Evolutionary conservation across 768 basidiomycete genomes (phyloP), one percentile per base, ranked within the genome.

Genomic region (Clitopilus hobsonii): DNA sequence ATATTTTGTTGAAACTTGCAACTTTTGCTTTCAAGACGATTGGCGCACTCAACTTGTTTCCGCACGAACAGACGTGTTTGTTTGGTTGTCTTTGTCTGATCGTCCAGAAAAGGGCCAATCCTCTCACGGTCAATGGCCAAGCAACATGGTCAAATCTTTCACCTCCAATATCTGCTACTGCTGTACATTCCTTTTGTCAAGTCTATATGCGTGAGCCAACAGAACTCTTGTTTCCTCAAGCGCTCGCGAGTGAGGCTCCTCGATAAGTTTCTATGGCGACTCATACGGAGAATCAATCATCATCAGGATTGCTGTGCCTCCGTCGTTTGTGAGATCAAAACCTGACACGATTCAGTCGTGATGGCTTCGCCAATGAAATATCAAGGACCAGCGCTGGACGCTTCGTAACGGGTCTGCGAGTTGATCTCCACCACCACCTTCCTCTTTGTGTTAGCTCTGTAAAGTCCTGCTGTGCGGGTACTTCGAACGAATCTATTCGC

Each of bases 391-490:
- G 32, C 32, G 41, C 41, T 45, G 14, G 3, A 45, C 22, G 49
- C 49, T 18, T 26, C 49, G 26, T 28, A 16, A 22, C 49, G 49
- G 49, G 49, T 38, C 55, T 51, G 55, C 55, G 63, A 64, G 63
- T 62, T 62, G 63, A 64, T 62, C 63, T 64, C 63, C 41, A 45
- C 41, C 22, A 45, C 49, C 25, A 55, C 58, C 56, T 57, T 51
- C 58, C 36, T 45, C n/a, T 53, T 54, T 54, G 27, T 38, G 25
- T 48, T 53, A n/a, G 55, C 55, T 55, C 28, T 28, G 28, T 50
- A 60, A 61, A 62, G 60, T 55, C 61, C 61, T 64, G 63, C 63
- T 64, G 63, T 36, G 63, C 63, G 55, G 60, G 59, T 57, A 56
- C 56, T 61, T 58, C 58, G n/a, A 30, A 32, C 45, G 47, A 58